Percentiles rank a stretch among this genome's conserved stretches.
These are phyloP conservation scores for Fusarium graminum DNA, from an alignment of 2,329 filamentous ascomycete genomes.

Conservation along the genomic window DNA sequence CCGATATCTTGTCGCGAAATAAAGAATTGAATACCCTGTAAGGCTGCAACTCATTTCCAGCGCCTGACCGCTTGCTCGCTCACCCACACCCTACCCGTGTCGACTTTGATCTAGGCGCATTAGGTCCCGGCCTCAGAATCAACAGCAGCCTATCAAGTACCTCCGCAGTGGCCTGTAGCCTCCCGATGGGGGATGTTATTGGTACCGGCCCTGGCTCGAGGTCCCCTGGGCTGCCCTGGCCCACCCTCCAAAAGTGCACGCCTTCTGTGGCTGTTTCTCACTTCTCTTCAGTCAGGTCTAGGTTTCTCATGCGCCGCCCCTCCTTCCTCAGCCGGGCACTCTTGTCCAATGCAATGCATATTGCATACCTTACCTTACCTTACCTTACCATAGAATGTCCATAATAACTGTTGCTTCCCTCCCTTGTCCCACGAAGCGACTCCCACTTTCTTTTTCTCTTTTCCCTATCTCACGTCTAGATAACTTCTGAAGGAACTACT, in stretches of 20 bases:
- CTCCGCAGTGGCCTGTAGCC: constrained; percentile 25
- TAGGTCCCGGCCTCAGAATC: constrained; percentile 41
- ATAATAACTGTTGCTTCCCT: constrained; percentile 36
- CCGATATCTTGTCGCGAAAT: not conserved
- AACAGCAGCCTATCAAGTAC: constrained; percentile 35
- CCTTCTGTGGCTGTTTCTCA: not conserved
- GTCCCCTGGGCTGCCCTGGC: constrained; percentile 22
- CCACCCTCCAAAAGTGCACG: constrained; percentile 1
- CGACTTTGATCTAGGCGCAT: constrained; percentile 32
- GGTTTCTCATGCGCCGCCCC: constrained; percentile 17
- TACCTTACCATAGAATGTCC: not conserved
- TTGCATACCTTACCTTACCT: constrained; percentile 11
- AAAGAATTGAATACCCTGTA: not conserved
- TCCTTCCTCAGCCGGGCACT: constrained; percentile 12
- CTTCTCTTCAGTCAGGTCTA: not conserved
- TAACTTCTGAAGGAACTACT: not conserved
- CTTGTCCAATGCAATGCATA: constrained; percentile 15
- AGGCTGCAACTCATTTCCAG: not conserved
- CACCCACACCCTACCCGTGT: constrained; percentile 17
- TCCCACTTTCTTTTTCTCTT: constrained; percentile 10
- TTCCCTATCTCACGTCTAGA: not conserved
- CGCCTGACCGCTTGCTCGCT: constrained; percentile 14
- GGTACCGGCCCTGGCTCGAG: constrained; percentile 25
- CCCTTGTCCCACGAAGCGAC: constrained; percentile 22
- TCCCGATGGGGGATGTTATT: constrained; percentile 35